These are phyloP conservation scores for Pseudozyma pruni DNA, from an alignment of 1,284 basidiomycete genomes.

Conservation along the genomic window DNA sequence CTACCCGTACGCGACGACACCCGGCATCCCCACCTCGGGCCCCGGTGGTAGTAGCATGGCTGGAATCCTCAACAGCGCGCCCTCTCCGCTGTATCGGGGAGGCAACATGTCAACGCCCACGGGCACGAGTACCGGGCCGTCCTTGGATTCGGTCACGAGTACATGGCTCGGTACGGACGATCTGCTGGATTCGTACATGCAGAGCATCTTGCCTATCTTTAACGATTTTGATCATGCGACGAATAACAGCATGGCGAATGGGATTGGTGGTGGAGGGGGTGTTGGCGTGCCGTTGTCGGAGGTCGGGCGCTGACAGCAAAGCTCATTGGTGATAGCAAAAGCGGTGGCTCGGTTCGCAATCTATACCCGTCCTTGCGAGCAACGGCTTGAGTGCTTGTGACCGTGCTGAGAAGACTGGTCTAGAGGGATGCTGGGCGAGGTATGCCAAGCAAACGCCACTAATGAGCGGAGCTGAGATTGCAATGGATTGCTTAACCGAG, in stretches of 20 bases:
- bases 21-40: not conserved
- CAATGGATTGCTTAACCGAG: too few relatives aligned
- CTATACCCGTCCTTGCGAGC: too few relatives aligned
- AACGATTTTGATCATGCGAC: slow-evolving; percentile 48
- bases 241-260: slow-evolving; percentile 34
- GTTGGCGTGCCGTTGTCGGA: slow-evolving; percentile 45
- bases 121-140: slow-evolving; percentile 7
- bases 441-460: too few relatives aligned
- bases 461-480: too few relatives aligned
- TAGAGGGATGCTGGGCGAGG: too few relatives aligned
- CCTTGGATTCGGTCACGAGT: slow-evolving; percentile 28
- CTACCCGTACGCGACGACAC: slow-evolving; percentile 5
- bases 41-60: not conserved
- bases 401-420: too few relatives aligned
- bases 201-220: slow-evolving; percentile 48
- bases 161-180: slow-evolving; percentile 48
- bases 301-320: slow-evolving; percentile 12
- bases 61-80: slow-evolving; percentile 11
- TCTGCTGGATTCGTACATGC: slow-evolving; percentile 46
- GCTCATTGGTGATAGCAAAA: too few relatives aligned
- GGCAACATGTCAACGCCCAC: not conserved
- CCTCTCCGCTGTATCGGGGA: slow-evolving; percentile 23
- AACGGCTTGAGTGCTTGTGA: too few relatives aligned
- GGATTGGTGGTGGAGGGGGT: slow-evolving; percentile 35
- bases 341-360: not conserved